Evolutionary conservation across 306 rosid species (phyloP), one percentile per base, ranked within the genome.

Genomic region (Trichosanthes truncata): DNA sequence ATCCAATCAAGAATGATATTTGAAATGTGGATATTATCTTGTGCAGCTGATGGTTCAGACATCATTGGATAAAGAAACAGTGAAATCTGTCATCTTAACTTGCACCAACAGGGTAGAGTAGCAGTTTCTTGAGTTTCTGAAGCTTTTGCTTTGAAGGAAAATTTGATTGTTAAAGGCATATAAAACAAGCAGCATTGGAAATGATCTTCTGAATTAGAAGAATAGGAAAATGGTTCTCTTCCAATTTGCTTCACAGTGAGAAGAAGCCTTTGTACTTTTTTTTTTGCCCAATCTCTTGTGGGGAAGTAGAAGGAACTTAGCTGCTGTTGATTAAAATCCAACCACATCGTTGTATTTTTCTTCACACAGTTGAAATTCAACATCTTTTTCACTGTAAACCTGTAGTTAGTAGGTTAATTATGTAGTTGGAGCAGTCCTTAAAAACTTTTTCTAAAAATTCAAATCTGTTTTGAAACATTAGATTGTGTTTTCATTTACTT

Each of bases 1-100:
- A 76, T 21, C 21, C 7, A 52, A 51, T 49, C 3, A 26, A 74
- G 35, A 76, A 55, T 57, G 52, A 1, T 4, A n/a, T 33, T 35
- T 55, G 77, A 68, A 46, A 51, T 52, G 40, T 36, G 33, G 79
- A 56, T 84, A 29, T 79, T 84, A 83, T 46, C 7, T 60, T 51
- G 23, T 78, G 80, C 91, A 93, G 97, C 94, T 95, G 66, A 87
- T 95, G 51, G 93, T 95, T 80, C 84, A 90, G 84, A 87, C 97
- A 7, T 88, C 91, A n/a, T 71, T 95, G 83, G 90, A 83, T 81
- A 89, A 90, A 83, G 97, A 95, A 81, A 83, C 49, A 86, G 85
- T 95, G 89, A 95, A 93, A 80, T 86, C 93, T 79, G 88, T 87
- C 43, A 90, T 92, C 82, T 78, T 87, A 83, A 72, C 85, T 78